A percentile compares a stretch with the other conserved stretches of the same genome.
Conservation (phyloP, 768 basidiomycete species). For the Omphalotus guepiniiformis region DNA sequence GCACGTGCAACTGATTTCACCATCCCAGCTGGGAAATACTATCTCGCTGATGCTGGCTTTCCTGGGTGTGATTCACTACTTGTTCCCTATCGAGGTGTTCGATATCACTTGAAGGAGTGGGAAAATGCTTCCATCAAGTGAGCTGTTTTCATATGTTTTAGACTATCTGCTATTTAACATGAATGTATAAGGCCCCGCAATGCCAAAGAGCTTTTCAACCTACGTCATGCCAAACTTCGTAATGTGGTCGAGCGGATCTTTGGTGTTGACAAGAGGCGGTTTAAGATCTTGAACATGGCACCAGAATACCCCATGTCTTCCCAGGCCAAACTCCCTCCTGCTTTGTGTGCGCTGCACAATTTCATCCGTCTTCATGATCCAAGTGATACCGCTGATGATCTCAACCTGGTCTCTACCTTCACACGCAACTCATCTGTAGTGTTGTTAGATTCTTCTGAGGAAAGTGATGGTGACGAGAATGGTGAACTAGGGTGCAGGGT, state of each 20-base stretch:
- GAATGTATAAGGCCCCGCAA: conserved; percentile 14
- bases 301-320: conserved; percentile 18
- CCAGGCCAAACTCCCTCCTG: conserved; percentile 20
- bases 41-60: conserved; percentile 22
- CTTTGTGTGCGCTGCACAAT: conserved; percentile 23
- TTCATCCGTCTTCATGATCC: conserved; percentile 23
- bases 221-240: conserved; percentile 18
- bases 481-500: background rate
- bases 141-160: background rate
- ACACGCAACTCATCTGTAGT: background rate
- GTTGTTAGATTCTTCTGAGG: background rate
- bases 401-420: background rate
- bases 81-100: conserved; percentile 21
- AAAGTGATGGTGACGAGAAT: background rate
- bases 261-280: conserved; percentile 22
- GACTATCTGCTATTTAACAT: background rate
- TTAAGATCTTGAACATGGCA: conserved; percentile 14
- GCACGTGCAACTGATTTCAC: conserved; percentile 11
- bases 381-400: conserved; percentile 10
- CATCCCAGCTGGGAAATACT: conserved; percentile 16
- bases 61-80: conserved; percentile 19
- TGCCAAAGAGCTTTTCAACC: conserved; percentile 22
- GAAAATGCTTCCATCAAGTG: background rate
- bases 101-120: conserved; percentile 27
- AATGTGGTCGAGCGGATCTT: conserved; percentile 24